Base-by-base conservation (phyloP, 371 early-diverging fungal genomes). In the Entomophthora muscae region DNA sequence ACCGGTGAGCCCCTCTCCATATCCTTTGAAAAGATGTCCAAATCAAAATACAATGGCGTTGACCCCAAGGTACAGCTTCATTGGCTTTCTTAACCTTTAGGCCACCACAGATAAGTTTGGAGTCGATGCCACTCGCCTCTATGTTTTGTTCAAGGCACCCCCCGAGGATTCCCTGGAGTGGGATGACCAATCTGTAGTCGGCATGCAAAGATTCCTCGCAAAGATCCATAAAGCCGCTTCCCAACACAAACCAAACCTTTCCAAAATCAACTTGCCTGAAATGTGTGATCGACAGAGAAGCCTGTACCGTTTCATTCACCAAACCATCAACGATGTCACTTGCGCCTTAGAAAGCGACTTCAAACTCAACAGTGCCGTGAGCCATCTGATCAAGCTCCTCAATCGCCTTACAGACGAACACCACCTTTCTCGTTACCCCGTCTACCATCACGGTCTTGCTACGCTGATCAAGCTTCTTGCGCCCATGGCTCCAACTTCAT, bases 1-100 rank as follows among this genome's bases (percentile, higher is more conserved):
- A 86, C 89, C 2, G 86, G 87, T 29, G 67, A 77, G 65, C 53
- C 67, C n/a, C 83, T 90, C 0, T 64, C 70, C 1, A 73, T 83
- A 21, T 76, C 85, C 13, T 91, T 77, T 70, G 94, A 95, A 68
- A 95, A 95, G 67, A 95, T 95, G 96, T 88, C 88, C 67, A 95
- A 94, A 72, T 89, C 90, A 57, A 95, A 95, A 76, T 86, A 83
- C 72, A 95, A 95, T 67, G 96, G 96, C 26, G 86, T 93, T 1
- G 89, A 91, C 68, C 96, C 96, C 0, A 75, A 75, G 57, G 85
- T 82, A 76, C 61, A 17, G 1, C n/a, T n/a, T n/a, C n/a, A n/a
- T n/a, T n/a, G n/a, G n/a, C n/a, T n/a, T 54, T 24, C 1, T 31
- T 57, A 12, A 29, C 17, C 10, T 1, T 28, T 63, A 83, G 81